These are phyloP conservation scores for Abrus pulchellus DNA, from an alignment of 306 rosid genomes.

Conservation along the genomic window DNA sequence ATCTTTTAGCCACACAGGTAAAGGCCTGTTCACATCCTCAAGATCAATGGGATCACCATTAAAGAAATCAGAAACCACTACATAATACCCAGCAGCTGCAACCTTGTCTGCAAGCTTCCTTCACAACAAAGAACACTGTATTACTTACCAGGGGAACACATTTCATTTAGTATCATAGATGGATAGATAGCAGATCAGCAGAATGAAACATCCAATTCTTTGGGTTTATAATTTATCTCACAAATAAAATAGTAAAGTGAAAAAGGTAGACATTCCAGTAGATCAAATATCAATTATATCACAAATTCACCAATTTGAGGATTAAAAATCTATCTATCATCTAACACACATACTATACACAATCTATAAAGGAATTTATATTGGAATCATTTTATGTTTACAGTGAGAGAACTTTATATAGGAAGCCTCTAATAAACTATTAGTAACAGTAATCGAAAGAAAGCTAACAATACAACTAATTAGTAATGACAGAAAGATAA, in stretches of 20 bases:
- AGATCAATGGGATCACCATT: constrained; percentile 64
- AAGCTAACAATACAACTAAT: no score
- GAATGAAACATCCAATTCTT: neutral
- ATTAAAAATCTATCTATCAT: neutral
- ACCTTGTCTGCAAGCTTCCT: constrained; percentile 81
- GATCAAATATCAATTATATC: neutral
- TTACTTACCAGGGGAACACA: constrained; percentile 22
- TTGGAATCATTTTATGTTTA: no score
- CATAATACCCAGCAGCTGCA: constrained; percentile 71
- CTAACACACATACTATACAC: neutral
- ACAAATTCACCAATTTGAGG: neutral
- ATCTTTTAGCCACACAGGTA: constrained; percentile 63
- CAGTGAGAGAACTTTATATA: no score
- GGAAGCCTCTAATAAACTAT: no score
- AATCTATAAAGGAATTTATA: no score
- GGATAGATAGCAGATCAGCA: neutral
- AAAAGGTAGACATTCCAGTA: neutral
- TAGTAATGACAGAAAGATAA: no score
- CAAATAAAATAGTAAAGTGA: neutral
- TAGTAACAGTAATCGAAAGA: no score
- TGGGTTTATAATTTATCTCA: neutral
- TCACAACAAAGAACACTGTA: constrained; percentile 31
- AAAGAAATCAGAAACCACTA: constrained; percentile 70
- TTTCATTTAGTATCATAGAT: neutral
- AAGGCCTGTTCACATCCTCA: constrained; percentile 53